These are phyloP conservation scores for Colletotrichum musae DNA, from an alignment of 2,329 filamentous ascomycete genomes.

Conservation along the genomic window DNA sequence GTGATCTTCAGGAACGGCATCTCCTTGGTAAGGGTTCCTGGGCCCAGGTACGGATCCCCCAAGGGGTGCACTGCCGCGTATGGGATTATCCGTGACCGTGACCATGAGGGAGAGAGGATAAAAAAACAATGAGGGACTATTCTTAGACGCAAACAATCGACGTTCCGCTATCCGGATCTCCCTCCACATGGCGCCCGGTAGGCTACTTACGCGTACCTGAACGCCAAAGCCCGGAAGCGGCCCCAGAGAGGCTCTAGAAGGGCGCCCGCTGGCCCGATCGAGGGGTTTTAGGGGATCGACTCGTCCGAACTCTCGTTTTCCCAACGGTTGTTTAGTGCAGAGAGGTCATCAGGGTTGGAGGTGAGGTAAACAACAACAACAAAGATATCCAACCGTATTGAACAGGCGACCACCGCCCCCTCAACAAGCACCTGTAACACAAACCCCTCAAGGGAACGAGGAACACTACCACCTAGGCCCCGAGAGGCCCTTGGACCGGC, in stretches of 20 bases:
- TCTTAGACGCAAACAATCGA: conserved; percentile 15
- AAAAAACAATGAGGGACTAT: conserved; percentile 12
- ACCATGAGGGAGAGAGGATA: background rate
- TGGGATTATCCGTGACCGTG: no score
- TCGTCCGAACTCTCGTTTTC: conserved; percentile 22
- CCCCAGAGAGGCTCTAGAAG: no score
- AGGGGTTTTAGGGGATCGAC: conserved; percentile 5
- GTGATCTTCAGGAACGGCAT: conserved; percentile 18
- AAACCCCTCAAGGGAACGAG: background rate
- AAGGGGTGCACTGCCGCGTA: no score
- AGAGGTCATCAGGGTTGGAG: background rate
- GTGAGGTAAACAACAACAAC: background rate
- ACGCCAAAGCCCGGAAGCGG: background rate
- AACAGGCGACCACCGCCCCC: no score
- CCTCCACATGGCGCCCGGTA: conserved; percentile 18
- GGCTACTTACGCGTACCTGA: background rate
- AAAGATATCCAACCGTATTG: background rate
- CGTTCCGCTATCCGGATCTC: background rate
- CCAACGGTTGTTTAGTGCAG: background rate
- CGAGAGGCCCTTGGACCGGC: background rate
- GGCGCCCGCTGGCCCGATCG: conserved; percentile 13
- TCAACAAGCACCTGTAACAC: no score
- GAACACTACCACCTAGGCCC: background rate
- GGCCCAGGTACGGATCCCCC: no score
- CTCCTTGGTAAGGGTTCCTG: background rate